Evolutionary conservation across 139 green algal species (phyloP).

Genomic region (Pseudopediastrum boryanum): DNA sequence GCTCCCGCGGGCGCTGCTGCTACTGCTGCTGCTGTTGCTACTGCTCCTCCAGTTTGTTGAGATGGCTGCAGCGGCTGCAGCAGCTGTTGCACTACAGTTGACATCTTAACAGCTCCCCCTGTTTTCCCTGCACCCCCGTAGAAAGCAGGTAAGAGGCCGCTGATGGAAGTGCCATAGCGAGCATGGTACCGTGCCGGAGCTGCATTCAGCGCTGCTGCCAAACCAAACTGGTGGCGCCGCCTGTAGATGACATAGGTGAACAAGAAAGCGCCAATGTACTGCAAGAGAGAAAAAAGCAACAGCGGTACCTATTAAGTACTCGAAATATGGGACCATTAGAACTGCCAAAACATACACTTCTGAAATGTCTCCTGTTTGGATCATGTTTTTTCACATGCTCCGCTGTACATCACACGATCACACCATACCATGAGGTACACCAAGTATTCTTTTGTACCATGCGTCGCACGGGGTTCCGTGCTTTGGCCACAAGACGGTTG

Average conservation of each 20-base stretch:
- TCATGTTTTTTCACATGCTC: too few species aligned
- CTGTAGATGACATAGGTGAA: constrained; percentile 37
- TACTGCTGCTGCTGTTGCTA: background rate
- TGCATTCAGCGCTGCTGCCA: constrained; percentile 22
- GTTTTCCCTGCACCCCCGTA: constrained; percentile 22
- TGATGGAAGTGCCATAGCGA: too few species aligned
- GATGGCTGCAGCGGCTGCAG: background rate
- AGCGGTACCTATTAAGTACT: too few species aligned
- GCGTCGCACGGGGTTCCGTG: too few species aligned
- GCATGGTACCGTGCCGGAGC: constrained; percentile 6
- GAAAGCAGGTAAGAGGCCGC: too few species aligned
- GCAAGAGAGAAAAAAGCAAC: constrained; percentile 5
- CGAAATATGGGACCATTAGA: too few species aligned
- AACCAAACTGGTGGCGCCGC: constrained; percentile 29
- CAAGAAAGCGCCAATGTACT: constrained; percentile 45
- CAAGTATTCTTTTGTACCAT: too few species aligned
- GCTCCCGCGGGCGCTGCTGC: background rate
- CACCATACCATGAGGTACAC: too few species aligned
- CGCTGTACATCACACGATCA: too few species aligned
- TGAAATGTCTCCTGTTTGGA: too few species aligned
- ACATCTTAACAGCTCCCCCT: background rate
- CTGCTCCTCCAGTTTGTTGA: background rate
- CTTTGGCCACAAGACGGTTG: too few species aligned
- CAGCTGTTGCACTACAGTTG: background rate
- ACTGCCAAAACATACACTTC: too few species aligned